These are phyloP conservation scores for Lunasporangiospora selenospora DNA, from an alignment of 192 early-diverging fungal species.

Conservation along the genomic window DNA sequence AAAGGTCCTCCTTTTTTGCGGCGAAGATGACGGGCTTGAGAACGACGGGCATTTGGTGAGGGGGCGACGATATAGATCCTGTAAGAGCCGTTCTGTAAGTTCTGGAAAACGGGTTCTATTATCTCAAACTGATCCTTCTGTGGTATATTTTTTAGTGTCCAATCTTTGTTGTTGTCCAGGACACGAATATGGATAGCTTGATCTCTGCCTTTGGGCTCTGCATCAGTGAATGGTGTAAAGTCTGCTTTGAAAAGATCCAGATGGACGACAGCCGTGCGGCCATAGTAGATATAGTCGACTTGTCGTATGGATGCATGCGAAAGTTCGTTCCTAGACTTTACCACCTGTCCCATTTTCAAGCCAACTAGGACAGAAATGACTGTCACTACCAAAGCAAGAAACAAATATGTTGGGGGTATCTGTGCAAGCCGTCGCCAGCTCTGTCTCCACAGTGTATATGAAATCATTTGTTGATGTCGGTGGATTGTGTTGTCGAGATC, in stretches of 20 bases:
- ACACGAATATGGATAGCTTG: slow-evolving; percentile 19
- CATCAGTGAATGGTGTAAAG: neutral
- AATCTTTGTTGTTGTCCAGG: slow-evolving; percentile 3
- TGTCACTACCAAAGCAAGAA: too few species aligned
- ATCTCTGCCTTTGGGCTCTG: neutral
- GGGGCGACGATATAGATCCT: slow-evolving; percentile 7
- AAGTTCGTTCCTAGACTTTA: neutral
- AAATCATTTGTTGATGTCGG: too few species aligned
- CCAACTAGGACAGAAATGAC: neutral
- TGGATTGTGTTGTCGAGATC: too few species aligned
- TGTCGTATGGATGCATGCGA: slow-evolving; percentile 6
- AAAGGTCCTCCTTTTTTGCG: neutral
- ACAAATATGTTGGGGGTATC: too few species aligned
- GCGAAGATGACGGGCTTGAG: neutral
- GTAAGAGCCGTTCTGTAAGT: slow-evolving; percentile 13
- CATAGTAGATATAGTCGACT: slow-evolving; percentile 2
- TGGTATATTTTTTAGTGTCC: slow-evolving; percentile 20
- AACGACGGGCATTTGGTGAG: neutral
- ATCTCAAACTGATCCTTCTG: neutral
- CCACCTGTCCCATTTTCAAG: neutral
- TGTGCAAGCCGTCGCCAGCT: too few species aligned
- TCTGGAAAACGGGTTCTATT: slow-evolving; percentile 17
- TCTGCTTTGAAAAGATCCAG: slow-evolving; percentile 4
- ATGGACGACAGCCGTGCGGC: slow-evolving; percentile 1
- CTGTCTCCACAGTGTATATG: too few species aligned